Conservation (phyloP, 805 yeast species). For the Yarrowia porcina region DNA sequence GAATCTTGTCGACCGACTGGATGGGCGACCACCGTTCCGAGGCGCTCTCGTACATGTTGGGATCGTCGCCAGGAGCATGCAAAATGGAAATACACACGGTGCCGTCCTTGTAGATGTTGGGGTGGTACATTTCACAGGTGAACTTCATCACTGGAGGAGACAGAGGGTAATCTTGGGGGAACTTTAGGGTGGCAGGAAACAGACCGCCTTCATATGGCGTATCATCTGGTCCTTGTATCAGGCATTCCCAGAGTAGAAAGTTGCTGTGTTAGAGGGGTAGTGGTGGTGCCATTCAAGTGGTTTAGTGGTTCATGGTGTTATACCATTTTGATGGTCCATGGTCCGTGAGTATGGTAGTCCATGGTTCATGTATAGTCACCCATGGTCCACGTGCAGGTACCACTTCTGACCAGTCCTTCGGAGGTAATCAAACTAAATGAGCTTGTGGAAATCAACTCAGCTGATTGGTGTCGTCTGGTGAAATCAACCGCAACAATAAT, state of each 20-base stretch:
- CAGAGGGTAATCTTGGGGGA: conserved; percentile 77
- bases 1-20: conserved; percentile 94
- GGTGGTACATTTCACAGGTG: conserved; percentile 83
- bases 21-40: conserved; percentile 98
- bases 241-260: conserved; percentile 78
- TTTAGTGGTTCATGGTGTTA: too few species aligned
- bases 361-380: too few species aligned
- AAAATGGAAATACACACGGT: conserved; percentile 93
- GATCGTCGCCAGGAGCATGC: conserved; percentile 97
- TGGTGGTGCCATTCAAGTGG: too few species aligned
- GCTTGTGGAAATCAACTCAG: not conserved
- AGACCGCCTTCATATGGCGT: conserved; percentile 86
- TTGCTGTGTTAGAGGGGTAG: conserved; percentile 37
- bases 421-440: not conserved
- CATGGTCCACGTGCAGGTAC: too few species aligned
- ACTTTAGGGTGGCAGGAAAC: conserved; percentile 69
- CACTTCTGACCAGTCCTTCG: too few species aligned
- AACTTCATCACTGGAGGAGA: conserved; percentile 75
- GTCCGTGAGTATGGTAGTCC: too few species aligned
- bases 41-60: conserved; percentile 89
- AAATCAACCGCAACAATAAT: not conserved
- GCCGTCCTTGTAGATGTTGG: conserved; percentile 91
- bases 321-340: too few species aligned
- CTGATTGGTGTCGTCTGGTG: not conserved
- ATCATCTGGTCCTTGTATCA: conserved; percentile 77